Evolutionary conservation across 2,329 filamentous ascomycete genomes (phyloP), one percentile per base, ranked within the genome.

Genomic region (Colletotrichum liaoningense): DNA sequence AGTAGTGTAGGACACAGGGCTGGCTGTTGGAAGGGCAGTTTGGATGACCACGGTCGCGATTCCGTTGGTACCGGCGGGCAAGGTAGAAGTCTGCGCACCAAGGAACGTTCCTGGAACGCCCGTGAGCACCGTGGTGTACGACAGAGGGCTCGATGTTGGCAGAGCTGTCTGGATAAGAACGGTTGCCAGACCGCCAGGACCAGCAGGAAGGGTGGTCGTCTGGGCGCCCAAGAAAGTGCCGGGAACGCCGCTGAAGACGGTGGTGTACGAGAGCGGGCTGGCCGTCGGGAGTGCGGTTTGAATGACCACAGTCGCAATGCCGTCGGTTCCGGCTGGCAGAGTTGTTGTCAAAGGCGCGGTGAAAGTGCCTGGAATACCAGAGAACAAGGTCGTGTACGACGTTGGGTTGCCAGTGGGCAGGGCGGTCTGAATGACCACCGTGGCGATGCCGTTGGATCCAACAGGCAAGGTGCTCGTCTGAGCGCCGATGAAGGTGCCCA

Each of bases 371-470:
- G 63, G 33, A n/a, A 67, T 26, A 1, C 68, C 68, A 3, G 63
- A 60, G 33, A 67, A 22, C 4, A 67, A 12, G 2, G 68, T 70
- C 4, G 63, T 67, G 9, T 42, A 68, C 4, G 56, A 30, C 7
- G 46, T 62, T 5, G 60, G 26, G 14, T 7, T 16, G 7, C 22
- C 30, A 3, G 33, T 67, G 7, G 69, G 64, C 7, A 67, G 24
- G 19, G 69, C 69, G 9, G 63, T 72, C 33, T 72, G 69, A 5
- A 72, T 22, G 1, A 72, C 22, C 7, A 72, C 64, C 1, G 69
- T 72, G 11, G 35, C 64, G 5, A 72, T 19, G 1, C 67, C 59
- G 4, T 57, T n/a, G 4, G 19, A n/a, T 1, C 57, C 49, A 22
- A 22, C 52, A 0, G 65, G 65, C 2, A 72, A 12, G 2, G 69